Conservation (phyloP, 2,329 filamentous ascomycete species). For the Aspergillus costaricaensis region DNA sequence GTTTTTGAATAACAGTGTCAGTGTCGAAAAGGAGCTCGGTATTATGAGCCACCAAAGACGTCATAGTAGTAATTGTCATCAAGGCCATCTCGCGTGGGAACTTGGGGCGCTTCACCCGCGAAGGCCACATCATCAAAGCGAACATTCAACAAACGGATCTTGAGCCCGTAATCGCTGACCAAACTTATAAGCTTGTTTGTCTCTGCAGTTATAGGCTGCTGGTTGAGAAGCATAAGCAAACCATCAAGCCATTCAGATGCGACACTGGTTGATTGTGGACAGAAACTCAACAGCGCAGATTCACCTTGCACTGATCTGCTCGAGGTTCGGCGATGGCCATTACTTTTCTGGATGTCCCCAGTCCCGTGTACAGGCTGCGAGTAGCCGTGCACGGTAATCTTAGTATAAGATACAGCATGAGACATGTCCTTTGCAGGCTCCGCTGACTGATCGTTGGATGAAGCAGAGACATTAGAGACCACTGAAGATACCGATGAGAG, state of each 20-base stretch:
- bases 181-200: conserved; percentile 86
- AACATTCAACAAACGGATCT: conserved; percentile 89
- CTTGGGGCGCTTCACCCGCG: conserved; percentile 67
- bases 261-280: conserved; percentile 75
- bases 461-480: conserved; percentile 83
- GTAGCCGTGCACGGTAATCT: conserved; percentile 88
- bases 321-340: conserved; percentile 33
- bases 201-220: conserved; percentile 94
- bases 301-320: conserved; percentile 57
- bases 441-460: conserved; percentile 53
- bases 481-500: conserved; percentile 86
- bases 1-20: too few relatives aligned
- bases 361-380: conserved; percentile 34
- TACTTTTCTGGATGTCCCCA: conserved; percentile 39
- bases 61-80: conserved; percentile 96
- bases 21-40: neutral
- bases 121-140: conserved; percentile 77
- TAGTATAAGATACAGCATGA: conserved; percentile 60
- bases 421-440: conserved; percentile 49
- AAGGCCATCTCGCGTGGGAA: conserved; percentile 80
- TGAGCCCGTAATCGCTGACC: conserved; percentile 86
- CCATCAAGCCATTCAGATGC: conserved; percentile 98
- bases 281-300: conserved; percentile 75
- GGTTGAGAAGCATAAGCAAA: conserved; percentile 88
- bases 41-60: conserved; percentile 50